Conservation (phyloP, 1,139 yeast species). For the Kodamaea plutei region DNA sequence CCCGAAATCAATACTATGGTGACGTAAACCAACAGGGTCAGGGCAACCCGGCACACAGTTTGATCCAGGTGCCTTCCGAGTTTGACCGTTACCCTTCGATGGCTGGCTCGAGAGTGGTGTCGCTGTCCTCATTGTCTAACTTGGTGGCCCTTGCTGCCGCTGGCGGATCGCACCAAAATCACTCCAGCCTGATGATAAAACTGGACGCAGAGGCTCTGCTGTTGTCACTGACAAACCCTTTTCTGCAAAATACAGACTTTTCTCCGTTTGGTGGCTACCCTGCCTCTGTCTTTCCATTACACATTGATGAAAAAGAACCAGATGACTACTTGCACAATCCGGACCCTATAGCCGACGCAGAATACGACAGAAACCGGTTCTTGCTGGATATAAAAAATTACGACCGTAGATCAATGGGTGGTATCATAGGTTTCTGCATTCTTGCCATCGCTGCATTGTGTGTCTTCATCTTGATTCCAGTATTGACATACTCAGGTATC, state of each 20-base stretch:
- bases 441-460: conserved; percentile 18
- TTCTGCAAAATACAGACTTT: conserved; percentile 15
- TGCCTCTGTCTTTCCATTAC: conserved; percentile 26
- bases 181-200: conserved; percentile 8
- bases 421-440: conserved; percentile 18
- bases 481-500: conserved; percentile 25
- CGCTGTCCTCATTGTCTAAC: conserved; percentile 35
- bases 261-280: conserved; percentile 32
- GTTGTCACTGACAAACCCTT: conserved; percentile 12
- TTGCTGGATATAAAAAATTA: conserved; percentile 21
- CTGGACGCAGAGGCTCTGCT: conserved; percentile 13
- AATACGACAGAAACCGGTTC: conserved; percentile 26
- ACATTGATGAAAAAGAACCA: conserved; percentile 28
- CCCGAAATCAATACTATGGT: conserved; percentile 1
- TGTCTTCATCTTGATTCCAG: conserved; percentile 25
- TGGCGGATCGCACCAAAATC: conserved; percentile 18
- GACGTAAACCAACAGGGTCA: conserved; percentile 1
- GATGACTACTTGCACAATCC: conserved; percentile 31
- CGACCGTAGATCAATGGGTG: conserved; percentile 23
- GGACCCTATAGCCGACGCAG: conserved; percentile 29
- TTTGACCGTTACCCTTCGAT: conserved; percentile 56
- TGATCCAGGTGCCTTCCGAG: conserved; percentile 44
- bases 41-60: conserved; percentile 9
- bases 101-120: conserved; percentile 46
- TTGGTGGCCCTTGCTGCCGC: conserved; percentile 12